Percentiles rank a stretch among this genome's conserved stretches.
These are phyloP conservation scores for Grosmannia serpens DNA, from an alignment of 2,329 filamentous ascomycete genomes.

Conservation along the genomic window DNA sequence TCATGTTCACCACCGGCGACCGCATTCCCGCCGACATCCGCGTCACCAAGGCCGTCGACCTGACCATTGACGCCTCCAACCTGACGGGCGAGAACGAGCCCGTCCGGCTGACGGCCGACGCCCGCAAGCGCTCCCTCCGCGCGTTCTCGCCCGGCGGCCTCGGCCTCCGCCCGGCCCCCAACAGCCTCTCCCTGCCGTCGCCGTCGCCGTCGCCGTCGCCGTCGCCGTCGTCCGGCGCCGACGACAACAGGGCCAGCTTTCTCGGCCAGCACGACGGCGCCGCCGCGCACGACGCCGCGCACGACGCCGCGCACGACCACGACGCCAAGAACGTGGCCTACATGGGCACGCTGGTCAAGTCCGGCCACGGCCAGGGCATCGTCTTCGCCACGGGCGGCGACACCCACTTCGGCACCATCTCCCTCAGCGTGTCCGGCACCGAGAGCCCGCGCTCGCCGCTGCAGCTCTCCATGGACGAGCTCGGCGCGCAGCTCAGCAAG, in stretches of 20 bases:
- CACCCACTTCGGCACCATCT: slow-evolving; percentile 94
- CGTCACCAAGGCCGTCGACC: slow-evolving; percentile 78
- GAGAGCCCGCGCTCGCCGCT: slow-evolving; percentile 90
- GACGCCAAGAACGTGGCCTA: slow-evolving; percentile 88
- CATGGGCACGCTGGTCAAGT: slow-evolving; percentile 94
- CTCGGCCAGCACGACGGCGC: too few relatives aligned
- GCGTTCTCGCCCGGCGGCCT: slow-evolving; percentile 3
- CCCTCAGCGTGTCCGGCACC: slow-evolving; percentile 84
- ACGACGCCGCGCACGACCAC: slow-evolving; percentile 30
- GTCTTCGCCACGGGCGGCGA: slow-evolving; percentile 93
- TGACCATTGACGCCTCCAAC: slow-evolving; percentile 94
- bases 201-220: slow-evolving; percentile 19
- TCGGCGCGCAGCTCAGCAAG: slow-evolving; percentile 92
- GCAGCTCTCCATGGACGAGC: slow-evolving; percentile 93
- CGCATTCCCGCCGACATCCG: slow-evolving; percentile 93
- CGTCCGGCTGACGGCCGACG: slow-evolving; percentile 63
- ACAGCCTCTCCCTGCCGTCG: slow-evolving; percentile 19
- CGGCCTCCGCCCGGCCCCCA: slow-evolving; percentile 6
- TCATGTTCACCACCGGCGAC: slow-evolving; percentile 90
- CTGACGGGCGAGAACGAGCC: slow-evolving; percentile 94
- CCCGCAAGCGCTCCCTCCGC: slow-evolving; percentile 22
- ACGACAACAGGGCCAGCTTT: too few relatives aligned
- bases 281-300: too few relatives aligned
- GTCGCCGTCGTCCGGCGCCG: too few relatives aligned
- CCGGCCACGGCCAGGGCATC: slow-evolving; percentile 87